phyloP scores from a whole-genome alignment of 2,329 filamentous ascomycete genomes.

The Fusarium nurragi region DNA sequence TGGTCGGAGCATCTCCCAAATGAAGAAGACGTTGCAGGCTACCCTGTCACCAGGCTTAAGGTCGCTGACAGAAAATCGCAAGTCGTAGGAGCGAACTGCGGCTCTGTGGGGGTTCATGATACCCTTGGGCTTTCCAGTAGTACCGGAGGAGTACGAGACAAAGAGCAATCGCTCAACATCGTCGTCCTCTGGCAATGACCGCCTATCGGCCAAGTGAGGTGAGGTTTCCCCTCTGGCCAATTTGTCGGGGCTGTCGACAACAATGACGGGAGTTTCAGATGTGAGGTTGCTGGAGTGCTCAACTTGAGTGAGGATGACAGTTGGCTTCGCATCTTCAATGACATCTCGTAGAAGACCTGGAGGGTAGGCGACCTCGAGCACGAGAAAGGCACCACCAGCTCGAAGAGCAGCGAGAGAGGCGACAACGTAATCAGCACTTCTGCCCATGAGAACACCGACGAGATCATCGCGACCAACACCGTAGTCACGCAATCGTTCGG shows the following conservation, averaged over 20 bases:
- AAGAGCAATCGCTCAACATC: slow-evolving; percentile 80
- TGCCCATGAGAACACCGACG: slow-evolving; percentile 78
- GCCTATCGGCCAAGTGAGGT: slow-evolving; percentile 52
- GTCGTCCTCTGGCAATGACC: slow-evolving; percentile 67
- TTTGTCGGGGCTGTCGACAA: slow-evolving; percentile 63
- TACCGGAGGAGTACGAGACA: slow-evolving; percentile 83
- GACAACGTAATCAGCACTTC: slow-evolving; percentile 82
- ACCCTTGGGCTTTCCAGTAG: slow-evolving; percentile 81
- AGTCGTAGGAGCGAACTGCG: slow-evolving; percentile 76
- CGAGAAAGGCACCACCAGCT: slow-evolving; percentile 81
- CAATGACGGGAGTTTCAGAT: slow-evolving; percentile 68
- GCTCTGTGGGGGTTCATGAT: slow-evolving; percentile 83
- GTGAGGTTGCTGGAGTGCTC: slow-evolving; percentile 73
- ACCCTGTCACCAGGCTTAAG: slow-evolving; percentile 77
- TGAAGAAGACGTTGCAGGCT: slow-evolving; percentile 88
- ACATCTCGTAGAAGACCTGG: slow-evolving; percentile 78
- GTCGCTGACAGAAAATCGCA: slow-evolving; percentile 76
- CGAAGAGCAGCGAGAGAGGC: slow-evolving; percentile 80
- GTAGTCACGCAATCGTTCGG: slow-evolving; percentile 69
- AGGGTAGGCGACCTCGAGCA: slow-evolving; percentile 82
- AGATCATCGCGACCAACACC: slow-evolving; percentile 78
- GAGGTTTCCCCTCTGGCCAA: slow-evolving; percentile 40
- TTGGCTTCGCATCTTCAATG: slow-evolving; percentile 77
- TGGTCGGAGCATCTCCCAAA: slow-evolving; percentile 85
- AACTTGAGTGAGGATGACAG: slow-evolving; percentile 74